These are phyloP conservation scores for Handroanthus guayacan DNA, from an alignment of 257 asterid genomes.

Conservation along the genomic window DNA sequence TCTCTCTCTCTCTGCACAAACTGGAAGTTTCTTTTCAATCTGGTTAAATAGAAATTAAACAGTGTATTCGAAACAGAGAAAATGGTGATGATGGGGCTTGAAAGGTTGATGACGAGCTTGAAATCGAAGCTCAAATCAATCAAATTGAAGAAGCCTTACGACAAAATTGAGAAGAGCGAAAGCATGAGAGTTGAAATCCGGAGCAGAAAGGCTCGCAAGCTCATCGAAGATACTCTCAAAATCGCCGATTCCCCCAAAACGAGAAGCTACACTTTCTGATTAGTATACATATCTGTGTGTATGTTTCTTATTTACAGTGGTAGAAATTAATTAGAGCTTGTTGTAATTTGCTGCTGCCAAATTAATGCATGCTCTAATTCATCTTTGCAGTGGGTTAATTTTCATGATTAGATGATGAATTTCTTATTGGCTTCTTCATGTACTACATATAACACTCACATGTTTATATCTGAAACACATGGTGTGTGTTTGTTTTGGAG, in stretches of 20 bases:
- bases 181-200: constrained; percentile 85
- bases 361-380: background rate
- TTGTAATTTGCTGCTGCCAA: background rate
- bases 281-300: background rate
- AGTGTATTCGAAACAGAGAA: background rate
- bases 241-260: constrained; percentile 87
- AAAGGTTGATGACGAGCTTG: constrained; percentile 54
- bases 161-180: constrained; percentile 84
- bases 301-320: background rate
- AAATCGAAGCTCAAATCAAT: constrained; percentile 57
- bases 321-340: background rate
- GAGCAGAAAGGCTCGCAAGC: constrained; percentile 81
- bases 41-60: background rate
- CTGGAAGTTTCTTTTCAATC: background rate
- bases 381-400: background rate
- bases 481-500: constrained; percentile 23
- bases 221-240: constrained; percentile 71
- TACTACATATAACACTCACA: no score
- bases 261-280: constrained; percentile 58
- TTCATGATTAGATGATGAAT: background rate
- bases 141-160: constrained; percentile 56
- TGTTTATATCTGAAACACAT: constrained; percentile 12
- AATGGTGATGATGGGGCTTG: constrained; percentile 56
- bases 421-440: no score
- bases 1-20: no score